Conservation (phyloP, 2,329 filamentous ascomycete genomes). For the Cordyceps pruinosa region DNA sequence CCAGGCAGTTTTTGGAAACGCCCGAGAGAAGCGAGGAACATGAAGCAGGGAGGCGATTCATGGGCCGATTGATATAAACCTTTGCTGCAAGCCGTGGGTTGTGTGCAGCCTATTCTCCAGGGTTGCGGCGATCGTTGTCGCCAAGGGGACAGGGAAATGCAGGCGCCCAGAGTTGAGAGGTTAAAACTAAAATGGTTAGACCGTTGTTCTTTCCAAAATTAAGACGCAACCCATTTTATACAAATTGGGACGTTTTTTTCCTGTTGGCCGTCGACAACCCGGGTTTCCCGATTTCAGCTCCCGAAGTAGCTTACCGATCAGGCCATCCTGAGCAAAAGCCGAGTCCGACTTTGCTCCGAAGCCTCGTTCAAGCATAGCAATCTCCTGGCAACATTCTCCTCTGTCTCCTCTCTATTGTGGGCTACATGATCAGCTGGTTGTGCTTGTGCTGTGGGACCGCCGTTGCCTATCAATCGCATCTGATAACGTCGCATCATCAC, state of each 20-base stretch:
- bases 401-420: not conserved
- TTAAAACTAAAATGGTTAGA: too few species aligned
- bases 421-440: not conserved
- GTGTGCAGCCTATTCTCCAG: not conserved
- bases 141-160: too few species aligned
- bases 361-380: not conserved
- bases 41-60: not conserved
- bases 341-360: not conserved
- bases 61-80: not conserved
- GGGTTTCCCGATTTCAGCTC: too few species aligned
- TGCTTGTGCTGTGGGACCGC: not conserved
- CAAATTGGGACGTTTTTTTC: too few species aligned
- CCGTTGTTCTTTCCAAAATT: too few species aligned
- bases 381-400: not conserved
- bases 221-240: too few species aligned
- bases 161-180: too few species aligned
- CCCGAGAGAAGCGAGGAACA: not conserved
- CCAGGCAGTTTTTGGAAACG: not conserved
- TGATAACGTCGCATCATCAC: slow-evolving; percentile 1
- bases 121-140: not conserved
- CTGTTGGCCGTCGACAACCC: too few species aligned
- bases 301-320: not conserved
- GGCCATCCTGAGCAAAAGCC: not conserved
- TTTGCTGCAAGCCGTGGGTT: not conserved
- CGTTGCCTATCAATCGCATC: slow-evolving; percentile 10